Percentiles rank a stretch among this genome's conserved stretches.
Evolutionary conservation across 2,329 filamentous ascomycete genomes (phyloP).

Genomic region (Diatrype stigma): DNA sequence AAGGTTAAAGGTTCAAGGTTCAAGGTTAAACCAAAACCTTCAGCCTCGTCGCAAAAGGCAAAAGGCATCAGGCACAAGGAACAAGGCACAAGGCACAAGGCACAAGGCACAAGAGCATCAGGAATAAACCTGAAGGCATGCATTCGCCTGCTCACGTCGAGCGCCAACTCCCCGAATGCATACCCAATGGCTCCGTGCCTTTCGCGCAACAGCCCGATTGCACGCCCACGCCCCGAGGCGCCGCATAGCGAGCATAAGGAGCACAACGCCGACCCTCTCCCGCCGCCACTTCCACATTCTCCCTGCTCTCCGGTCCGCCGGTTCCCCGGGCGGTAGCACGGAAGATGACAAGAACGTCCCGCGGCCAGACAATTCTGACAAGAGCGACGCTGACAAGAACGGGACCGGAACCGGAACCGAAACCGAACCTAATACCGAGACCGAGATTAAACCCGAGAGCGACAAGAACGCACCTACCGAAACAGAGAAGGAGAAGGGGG

Average conservation of each 20-base stretch:
- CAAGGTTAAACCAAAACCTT: too few species aligned
- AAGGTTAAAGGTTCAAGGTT: too few species aligned
- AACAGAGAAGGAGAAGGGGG: conserved; percentile 12
- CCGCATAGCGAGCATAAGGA: not conserved
- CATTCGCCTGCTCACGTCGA: conserved; percentile 26
- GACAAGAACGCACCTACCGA: too few species aligned
- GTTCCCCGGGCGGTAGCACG: not conserved
- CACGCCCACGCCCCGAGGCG: conserved; percentile 13
- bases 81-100: too few species aligned
- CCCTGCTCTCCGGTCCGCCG: conserved; percentile 10
- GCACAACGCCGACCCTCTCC: not conserved
- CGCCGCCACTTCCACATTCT: conserved; percentile 21
- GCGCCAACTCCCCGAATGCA: conserved; percentile 29
- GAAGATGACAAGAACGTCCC: conserved; percentile 12
- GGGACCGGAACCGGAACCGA: not conserved
- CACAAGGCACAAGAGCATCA: too few species aligned
- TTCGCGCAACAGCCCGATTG: conserved; percentile 23
- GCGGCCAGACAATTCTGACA: conserved; percentile 12
- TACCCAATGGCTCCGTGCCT: conserved; percentile 26
- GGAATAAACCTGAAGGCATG: too few species aligned
- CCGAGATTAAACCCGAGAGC: too few species aligned
- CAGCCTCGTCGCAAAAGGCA: conserved; percentile 8
- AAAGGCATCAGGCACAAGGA: too few species aligned
- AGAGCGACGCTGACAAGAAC: conserved; percentile 14
- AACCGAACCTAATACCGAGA: not conserved